A percentile compares a stretch with the other conserved stretches of the same genome.
Evolutionary conservation across 192 early-diverging fungal species (phyloP).

Genomic region (Funneliformis geosporum): DNA sequence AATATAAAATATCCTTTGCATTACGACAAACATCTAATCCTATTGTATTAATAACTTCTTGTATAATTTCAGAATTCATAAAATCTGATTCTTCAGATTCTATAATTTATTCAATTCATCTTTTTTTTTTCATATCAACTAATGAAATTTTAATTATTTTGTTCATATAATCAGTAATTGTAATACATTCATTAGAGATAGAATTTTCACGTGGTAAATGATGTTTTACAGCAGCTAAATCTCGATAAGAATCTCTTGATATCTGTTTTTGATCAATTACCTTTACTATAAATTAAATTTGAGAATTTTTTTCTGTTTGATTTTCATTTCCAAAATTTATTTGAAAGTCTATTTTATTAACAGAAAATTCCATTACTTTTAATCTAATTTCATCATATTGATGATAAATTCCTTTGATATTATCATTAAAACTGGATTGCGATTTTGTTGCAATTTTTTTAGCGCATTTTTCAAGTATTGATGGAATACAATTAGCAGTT

Average conservation of each 20-base stretch:
- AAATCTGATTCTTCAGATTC: not conserved
- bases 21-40: not conserved
- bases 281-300: slow-evolving; percentile 10
- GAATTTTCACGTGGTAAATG: not conserved
- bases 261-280: not conserved
- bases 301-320: not conserved
- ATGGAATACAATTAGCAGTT: not conserved
- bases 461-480: slow-evolving; percentile 8
- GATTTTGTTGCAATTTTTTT: slow-evolving; percentile 6
- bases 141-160: not conserved
- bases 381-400: not conserved
- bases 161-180: not conserved
- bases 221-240: not conserved
- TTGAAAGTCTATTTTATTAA: not conserved
- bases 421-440: not conserved
- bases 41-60: slow-evolving; percentile 2
- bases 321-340: not conserved
- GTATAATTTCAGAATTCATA: not conserved
- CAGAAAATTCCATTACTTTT: not conserved
- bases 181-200: not conserved
- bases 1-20: not conserved
- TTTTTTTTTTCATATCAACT: not conserved
- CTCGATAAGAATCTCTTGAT: slow-evolving; percentile 1
- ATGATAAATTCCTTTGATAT: not conserved
- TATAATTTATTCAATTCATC: not conserved